Conservation (phyloP, 164 flowering plant species). For the Liquidambar formosana region DNA sequence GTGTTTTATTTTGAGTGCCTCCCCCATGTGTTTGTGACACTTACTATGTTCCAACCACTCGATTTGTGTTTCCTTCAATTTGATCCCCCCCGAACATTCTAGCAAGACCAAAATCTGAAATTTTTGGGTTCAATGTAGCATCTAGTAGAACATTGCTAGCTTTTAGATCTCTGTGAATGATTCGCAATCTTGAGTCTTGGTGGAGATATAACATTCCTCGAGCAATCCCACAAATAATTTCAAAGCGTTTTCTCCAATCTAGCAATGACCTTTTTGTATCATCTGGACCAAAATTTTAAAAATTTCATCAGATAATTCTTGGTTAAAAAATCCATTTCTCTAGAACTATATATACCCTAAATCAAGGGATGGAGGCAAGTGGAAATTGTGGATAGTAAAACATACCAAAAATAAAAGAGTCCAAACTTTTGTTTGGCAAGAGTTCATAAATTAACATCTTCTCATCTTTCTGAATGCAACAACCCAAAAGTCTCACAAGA, state of each 20-base stretch:
- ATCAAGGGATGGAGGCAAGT: too few species aligned
- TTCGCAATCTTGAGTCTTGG: constrained; percentile 40
- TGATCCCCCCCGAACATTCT: constrained; percentile 36
- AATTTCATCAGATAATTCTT: too few species aligned
- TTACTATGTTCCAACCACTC: constrained; percentile 49
- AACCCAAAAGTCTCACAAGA: constrained; percentile 42
- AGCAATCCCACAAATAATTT: constrained; percentile 39
- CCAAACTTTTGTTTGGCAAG: constrained; percentile 43
- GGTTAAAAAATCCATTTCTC: not conserved
- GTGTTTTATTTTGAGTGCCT: too few species aligned
- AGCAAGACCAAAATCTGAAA: constrained; percentile 50
- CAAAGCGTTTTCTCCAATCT: constrained; percentile 33
- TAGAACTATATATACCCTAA: too few species aligned
- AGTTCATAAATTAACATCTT: constrained; percentile 45
- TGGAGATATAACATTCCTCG: constrained; percentile 48
- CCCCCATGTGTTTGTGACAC: not conserved
- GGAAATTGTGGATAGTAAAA: too few species aligned
- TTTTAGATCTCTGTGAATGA: constrained; percentile 44
- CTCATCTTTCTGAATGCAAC: constrained; percentile 36
- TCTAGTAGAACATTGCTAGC: constrained; percentile 43
- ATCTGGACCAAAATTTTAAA: constrained; percentile 20
- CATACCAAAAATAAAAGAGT: constrained; percentile 36
- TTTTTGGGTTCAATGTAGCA: constrained; percentile 38
- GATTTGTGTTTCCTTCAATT: constrained; percentile 28
- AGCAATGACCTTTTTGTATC: constrained; percentile 17